Percentiles rank a stretch among this genome's conserved stretches.
Evolutionary conservation across 352 stramenopile genomes (phyloP).

Genomic region (Blastocystis sp.): DNA sequence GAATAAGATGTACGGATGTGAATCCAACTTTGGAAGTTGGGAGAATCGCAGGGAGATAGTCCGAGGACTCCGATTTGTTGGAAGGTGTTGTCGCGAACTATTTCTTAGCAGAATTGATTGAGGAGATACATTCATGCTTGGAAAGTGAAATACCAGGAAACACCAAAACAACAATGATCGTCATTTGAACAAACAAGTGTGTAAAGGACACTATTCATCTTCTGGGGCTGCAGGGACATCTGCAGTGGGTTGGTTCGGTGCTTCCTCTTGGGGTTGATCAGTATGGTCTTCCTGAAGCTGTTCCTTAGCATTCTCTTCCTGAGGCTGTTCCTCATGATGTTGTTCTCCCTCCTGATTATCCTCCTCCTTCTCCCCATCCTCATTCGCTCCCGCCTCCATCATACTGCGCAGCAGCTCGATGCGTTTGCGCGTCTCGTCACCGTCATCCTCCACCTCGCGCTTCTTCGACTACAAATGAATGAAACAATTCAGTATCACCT

Average conservation of each 20-base stretch:
- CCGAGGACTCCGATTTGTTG: not conserved
- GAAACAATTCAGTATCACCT: not conserved
- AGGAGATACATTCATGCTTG: not conserved
- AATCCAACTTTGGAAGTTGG: not conserved
- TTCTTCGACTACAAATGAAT: constrained; percentile 45
- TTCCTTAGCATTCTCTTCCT: not conserved
- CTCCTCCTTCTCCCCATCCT: not conserved
- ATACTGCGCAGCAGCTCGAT: not conserved
- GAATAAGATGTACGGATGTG: not conserved
- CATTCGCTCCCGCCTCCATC: not conserved
- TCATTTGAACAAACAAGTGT: not conserved
- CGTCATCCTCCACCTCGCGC: constrained; percentile 14
- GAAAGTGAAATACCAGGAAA: not conserved
- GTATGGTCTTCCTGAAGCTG: no score
- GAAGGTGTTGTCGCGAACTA: not conserved
- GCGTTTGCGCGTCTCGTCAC: constrained; percentile 15
- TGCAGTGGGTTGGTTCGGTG: no score
- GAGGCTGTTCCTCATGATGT: not conserved
- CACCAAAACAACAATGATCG: not conserved
- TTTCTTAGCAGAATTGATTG: not conserved
- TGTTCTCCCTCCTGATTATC: not conserved
- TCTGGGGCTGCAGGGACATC: no score
- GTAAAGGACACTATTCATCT: no score
- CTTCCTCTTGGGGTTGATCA: no score
- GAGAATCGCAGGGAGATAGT: constrained; percentile 3